Evolutionary conservation across 768 basidiomycete species (phyloP).

Genomic region (Xerocomus spinulosus): DNA sequence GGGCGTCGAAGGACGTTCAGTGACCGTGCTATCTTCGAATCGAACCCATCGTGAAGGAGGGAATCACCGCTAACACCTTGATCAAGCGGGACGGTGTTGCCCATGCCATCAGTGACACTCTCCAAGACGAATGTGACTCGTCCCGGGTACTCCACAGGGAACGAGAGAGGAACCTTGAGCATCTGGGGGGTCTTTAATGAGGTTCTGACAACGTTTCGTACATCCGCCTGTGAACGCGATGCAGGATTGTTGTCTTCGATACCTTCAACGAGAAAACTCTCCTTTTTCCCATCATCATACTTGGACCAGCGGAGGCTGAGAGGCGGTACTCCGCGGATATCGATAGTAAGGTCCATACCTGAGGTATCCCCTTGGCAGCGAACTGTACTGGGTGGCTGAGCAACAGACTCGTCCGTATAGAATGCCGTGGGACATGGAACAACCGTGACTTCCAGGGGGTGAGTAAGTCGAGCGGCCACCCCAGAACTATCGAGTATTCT

Average conservation of each 20-base stretch:
- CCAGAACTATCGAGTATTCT: slow-evolving; percentile 66
- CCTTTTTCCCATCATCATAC: slow-evolving; percentile 58
- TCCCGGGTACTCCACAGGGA: slow-evolving; percentile 60
- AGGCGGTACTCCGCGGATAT: slow-evolving; percentile 70
- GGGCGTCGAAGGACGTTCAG: slow-evolving; percentile 71
- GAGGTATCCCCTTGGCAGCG: slow-evolving; percentile 69
- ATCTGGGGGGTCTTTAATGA: slow-evolving; percentile 43
- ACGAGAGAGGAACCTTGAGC: slow-evolving; percentile 62
- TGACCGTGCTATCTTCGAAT: slow-evolving; percentile 51
- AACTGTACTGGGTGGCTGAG: slow-evolving; percentile 37
- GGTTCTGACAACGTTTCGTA: slow-evolving; percentile 19
- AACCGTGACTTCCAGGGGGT: slow-evolving; percentile 59
- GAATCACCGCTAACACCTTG: slow-evolving; percentile 26
- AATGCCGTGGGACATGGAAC: slow-evolving; percentile 80
- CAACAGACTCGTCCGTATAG: slow-evolving; percentile 45
- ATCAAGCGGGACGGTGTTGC: slow-evolving; percentile 60
- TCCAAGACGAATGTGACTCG: slow-evolving; percentile 72
- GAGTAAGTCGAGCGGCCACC: slow-evolving; percentile 68
- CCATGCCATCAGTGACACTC: slow-evolving; percentile 76
- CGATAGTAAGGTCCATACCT: slow-evolving; percentile 53
- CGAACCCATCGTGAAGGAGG: slow-evolving; percentile 26
- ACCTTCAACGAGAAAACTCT: slow-evolving; percentile 78
- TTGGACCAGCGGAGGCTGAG: slow-evolving; percentile 75
- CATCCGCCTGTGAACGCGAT: slow-evolving; percentile 24
- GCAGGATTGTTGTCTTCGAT: slow-evolving; percentile 58